Evolutionary conservation across 129 eudicot genomes (phyloP), one percentile per base, ranked within the genome.

Genomic region (Logfia minima): DNA sequence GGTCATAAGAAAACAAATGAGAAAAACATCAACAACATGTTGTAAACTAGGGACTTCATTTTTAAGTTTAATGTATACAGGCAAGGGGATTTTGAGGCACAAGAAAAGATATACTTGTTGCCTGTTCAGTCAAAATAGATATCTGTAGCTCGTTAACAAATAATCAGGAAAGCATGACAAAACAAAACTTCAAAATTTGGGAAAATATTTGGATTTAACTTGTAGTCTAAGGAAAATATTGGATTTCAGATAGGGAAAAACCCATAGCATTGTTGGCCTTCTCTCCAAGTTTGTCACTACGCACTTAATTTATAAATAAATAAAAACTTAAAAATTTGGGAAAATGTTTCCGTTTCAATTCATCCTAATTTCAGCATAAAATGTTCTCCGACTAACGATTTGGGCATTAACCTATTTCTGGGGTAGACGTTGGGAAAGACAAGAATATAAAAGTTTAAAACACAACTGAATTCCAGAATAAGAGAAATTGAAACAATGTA

Each of bases 401-500:
- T 23, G 53, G 68, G 70, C 61, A 68, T 69, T 18, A 68, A 62
- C 23, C 41, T 75, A 75, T 18, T 24, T 73, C 41, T 70, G 45
- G 43, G 70, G 29, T 19, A 61, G 28, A 39, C 5, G 43, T 13
- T 39, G 21, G 48, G 22, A 17, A 59, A 70, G 31, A 68, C 29
- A 56, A 4, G 63, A 24, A 29, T 37, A 73, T 63, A 22, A 24
- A 16, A 29, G 6, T 60, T 37, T 39, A 64, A 29, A 43, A 52
- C 72, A 31, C 6, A 28, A 28, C n/a, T 21, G 28, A 43, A 75
- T 19, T 81, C 31, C 58, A 82, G 23, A 63, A 76, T 29, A 70
- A 60, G 32, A 81, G 28, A 55, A 43, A 48, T 51, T 68, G 77
- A 43, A 78, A 71, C 58, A 63, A 26, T 72, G 29, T 32, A 52